These are phyloP conservation scores for Echinosphaeria canescens DNA, from an alignment of 2,329 filamentous ascomycete species.

Conservation along the genomic window DNA sequence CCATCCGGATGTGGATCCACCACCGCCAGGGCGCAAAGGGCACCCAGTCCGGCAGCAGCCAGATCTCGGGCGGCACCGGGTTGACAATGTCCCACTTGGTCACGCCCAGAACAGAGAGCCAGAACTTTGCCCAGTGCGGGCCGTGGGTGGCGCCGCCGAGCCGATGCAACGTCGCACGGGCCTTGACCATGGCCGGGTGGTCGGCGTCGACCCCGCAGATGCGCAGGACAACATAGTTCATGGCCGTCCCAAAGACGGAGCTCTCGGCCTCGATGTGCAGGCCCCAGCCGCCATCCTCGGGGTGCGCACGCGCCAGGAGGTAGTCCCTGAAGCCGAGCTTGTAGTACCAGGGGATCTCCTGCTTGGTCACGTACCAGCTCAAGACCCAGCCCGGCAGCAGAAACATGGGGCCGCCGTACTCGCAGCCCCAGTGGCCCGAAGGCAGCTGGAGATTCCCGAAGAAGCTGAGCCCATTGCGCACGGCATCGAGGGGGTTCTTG, in stretches of 20 bases:
- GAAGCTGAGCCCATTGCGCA: slow-evolving; percentile 67
- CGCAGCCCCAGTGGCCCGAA: slow-evolving; percentile 87
- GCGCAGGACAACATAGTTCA: slow-evolving; percentile 73
- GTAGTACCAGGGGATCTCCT: slow-evolving; percentile 59
- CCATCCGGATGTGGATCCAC: slow-evolving; percentile 97
- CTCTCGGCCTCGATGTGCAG: slow-evolving; percentile 88
- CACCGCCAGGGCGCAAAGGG: slow-evolving; percentile 82
- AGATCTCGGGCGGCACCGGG: slow-evolving; percentile 80
- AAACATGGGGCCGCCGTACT: slow-evolving; percentile 97
- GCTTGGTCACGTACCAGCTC: slow-evolving; percentile 75
- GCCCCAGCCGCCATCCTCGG: slow-evolving; percentile 90
- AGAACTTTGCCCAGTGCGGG: slow-evolving; percentile 96
- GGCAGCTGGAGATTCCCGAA: slow-evolving; percentile 78
- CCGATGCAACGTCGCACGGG: slow-evolving; percentile 60
- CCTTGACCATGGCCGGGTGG: slow-evolving; percentile 68
- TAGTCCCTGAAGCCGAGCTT: slow-evolving; percentile 85
- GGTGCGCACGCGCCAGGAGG: slow-evolving; percentile 64
- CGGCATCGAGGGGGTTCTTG: slow-evolving; percentile 53
- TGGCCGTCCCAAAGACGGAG: slow-evolving; percentile 68
- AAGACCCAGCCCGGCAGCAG: slow-evolving; percentile 71
- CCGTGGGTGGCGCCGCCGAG: slow-evolving; percentile 66
- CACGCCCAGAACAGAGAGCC: slow-evolving; percentile 69
- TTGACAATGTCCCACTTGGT: slow-evolving; percentile 86
- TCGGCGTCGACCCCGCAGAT: slow-evolving; percentile 69
- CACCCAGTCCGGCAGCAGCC: slow-evolving; percentile 81